A percentile compares a stretch with the other conserved stretches of the same genome.
Evolutionary conservation across 495 filamentous ascomycete species (phyloP).

Genomic region (Talaromyces liani): DNA sequence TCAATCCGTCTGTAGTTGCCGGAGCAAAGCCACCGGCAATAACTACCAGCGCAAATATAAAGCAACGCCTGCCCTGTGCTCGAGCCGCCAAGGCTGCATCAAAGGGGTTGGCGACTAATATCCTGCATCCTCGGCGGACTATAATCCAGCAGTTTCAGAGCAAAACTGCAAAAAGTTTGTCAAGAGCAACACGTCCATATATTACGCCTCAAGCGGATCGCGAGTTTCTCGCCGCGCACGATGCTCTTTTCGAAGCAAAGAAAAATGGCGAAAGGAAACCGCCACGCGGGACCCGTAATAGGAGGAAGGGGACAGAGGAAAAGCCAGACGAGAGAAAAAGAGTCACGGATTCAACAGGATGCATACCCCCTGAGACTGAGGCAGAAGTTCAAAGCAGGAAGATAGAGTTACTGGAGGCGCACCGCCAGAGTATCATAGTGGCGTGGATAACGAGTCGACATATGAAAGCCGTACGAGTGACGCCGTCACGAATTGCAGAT

Average conservation of each 20-base stretch:
- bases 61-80: slow-evolving; percentile 10
- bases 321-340: not conserved
- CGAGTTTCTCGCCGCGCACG: slow-evolving; percentile 31
- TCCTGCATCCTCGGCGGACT: slow-evolving; percentile 25
- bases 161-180: slow-evolving; percentile 21
- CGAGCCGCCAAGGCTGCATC: not conserved
- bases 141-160: slow-evolving; percentile 22
- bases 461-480: slow-evolving; percentile 28
- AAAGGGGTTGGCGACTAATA: slow-evolving; percentile 13
- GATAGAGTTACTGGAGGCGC: slow-evolving; percentile 24
- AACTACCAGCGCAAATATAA: slow-evolving; percentile 10
- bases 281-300: not conserved
- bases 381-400: slow-evolving; percentile 9
- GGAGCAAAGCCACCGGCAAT: slow-evolving; percentile 7
- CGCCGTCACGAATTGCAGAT: slow-evolving; percentile 19
- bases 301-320: too few relatives aligned
- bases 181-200: slow-evolving; percentile 26
- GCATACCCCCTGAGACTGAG: not conserved
- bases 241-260: slow-evolving; percentile 20
- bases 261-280: not conserved
- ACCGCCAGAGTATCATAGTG: slow-evolving; percentile 26
- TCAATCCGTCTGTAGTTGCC: slow-evolving; percentile 14
- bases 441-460: slow-evolving; percentile 34
- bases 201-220: slow-evolving; percentile 26
- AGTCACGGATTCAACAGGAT: not conserved